phyloP scores from a whole-genome alignment of 495 filamentous ascomycete genomes.

The Astrocystis sublimbata region DNA sequence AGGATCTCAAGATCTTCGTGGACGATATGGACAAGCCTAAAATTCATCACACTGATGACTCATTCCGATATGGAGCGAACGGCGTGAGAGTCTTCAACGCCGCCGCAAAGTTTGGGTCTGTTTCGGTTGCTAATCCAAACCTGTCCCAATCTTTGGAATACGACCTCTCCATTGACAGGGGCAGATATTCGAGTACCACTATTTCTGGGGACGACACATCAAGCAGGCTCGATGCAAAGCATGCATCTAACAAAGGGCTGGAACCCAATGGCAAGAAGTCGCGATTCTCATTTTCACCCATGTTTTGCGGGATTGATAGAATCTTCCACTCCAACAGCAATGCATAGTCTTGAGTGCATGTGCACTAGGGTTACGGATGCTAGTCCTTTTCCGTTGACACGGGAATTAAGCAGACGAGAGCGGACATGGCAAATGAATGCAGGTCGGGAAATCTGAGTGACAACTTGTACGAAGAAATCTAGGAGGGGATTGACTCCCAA shows the following conservation, averaged over 20 bases:
- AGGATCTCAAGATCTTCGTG: slow-evolving; percentile 26
- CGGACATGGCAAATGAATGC: too few species aligned
- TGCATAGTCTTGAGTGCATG: too few species aligned
- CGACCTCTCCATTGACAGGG: neutral
- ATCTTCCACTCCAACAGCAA: neutral
- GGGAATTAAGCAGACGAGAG: too few species aligned
- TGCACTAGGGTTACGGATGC: too few species aligned
- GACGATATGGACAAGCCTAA: slow-evolving; percentile 19
- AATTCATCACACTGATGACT: slow-evolving; percentile 19
- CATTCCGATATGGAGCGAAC: slow-evolving; percentile 23
- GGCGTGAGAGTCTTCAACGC: slow-evolving; percentile 25
- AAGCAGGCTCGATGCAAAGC: neutral
- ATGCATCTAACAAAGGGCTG: neutral
- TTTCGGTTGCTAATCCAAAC: slow-evolving; percentile 23
- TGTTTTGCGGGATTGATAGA: neutral
- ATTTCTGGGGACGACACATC: neutral
- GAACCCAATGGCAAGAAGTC: neutral
- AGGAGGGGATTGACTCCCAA: too few species aligned
- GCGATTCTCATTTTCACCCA: neutral
- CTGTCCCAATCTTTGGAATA: neutral
- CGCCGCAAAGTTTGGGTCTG: slow-evolving; percentile 20
- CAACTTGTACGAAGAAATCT: too few species aligned
- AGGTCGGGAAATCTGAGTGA: too few species aligned
- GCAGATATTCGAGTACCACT: neutral
- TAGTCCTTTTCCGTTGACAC: too few species aligned